A percentile compares a stretch with the other conserved stretches of the same genome.
phyloP scores from a whole-genome alignment of 1,284 basidiomycete genomes.

The Fomes fomentarius region DNA sequence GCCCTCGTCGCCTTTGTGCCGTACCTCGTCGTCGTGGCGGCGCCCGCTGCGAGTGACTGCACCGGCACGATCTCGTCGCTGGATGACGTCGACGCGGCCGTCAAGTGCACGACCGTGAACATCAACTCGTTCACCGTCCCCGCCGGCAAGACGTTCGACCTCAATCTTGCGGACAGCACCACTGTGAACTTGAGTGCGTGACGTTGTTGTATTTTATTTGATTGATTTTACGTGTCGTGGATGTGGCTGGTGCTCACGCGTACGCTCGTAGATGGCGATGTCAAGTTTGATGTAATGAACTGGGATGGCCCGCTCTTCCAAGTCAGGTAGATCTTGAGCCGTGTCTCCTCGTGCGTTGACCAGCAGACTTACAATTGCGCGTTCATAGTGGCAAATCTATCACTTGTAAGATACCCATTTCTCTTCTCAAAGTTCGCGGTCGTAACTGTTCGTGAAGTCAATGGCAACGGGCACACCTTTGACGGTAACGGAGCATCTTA shows the following conservation, averaged over 20 bases:
- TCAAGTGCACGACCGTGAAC: conserved; percentile 38
- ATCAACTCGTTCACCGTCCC: conserved; percentile 36
- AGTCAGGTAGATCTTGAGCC: conserved; percentile 17
- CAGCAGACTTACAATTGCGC: not conserved
- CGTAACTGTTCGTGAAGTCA: conserved; percentile 29
- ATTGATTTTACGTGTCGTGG: not conserved
- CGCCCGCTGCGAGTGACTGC: conserved; percentile 27
- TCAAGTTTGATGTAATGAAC: conserved; percentile 24
- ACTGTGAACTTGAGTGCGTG: conserved; percentile 25
- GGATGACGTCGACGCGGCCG: conserved; percentile 34
- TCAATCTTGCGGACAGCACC: conserved; percentile 17
- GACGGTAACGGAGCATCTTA: conserved; percentile 43
- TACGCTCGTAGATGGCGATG: conserved; percentile 19
- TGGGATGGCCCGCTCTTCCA: conserved; percentile 28
- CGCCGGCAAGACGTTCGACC: conserved; percentile 25
- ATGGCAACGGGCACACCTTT: conserved; percentile 44
- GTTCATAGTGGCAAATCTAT: conserved; percentile 17
- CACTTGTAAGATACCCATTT: conserved; percentile 23
- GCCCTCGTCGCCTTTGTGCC: conserved; percentile 14
- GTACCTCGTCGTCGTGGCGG: conserved; percentile 12
- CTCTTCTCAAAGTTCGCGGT: not conserved
- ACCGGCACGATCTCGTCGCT: conserved; percentile 39
- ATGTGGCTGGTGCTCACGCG: no score
- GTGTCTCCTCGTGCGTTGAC: not conserved
- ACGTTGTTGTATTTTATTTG: not conserved